Conservation (phyloP, 306 rosid genomes). For the Corylus avellana region DNA sequence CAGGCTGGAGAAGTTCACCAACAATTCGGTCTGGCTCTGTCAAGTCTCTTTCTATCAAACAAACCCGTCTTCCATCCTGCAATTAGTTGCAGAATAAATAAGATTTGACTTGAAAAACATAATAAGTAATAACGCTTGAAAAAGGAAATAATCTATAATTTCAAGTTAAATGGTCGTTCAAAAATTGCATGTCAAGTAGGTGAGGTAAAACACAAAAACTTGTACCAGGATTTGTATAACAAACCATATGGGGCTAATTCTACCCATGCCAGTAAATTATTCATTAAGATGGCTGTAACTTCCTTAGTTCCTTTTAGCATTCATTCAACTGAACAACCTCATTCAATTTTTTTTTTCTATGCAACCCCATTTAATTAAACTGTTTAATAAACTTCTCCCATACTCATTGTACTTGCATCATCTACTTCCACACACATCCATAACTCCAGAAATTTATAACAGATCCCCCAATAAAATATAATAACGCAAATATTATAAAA, state of each 20-base stretch:
- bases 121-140: no score
- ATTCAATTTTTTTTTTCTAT: no score
- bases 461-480: neutral
- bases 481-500: no score
- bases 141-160: neutral
- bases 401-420: neutral
- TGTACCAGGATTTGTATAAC: no score
- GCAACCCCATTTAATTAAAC: neutral
- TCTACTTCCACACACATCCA: neutral
- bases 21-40: constrained; percentile 64
- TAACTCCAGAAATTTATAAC: neutral
- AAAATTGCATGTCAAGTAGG: constrained; percentile 7
- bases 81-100: constrained; percentile 2
- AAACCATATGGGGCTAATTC: neutral
- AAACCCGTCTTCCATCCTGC: constrained; percentile 64
- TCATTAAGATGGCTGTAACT: no score
- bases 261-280: neutral
- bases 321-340: no score
- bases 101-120: neutral
- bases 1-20: constrained; percentile 79
- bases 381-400: neutral
- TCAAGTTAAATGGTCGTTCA: neutral
- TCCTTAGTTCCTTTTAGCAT: no score
- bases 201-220: neutral
- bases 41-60: constrained; percentile 66